Evolutionary conservation across 345 rosid genomes (phyloP), one percentile per base, ranked within the genome.

Genomic region (Brassica juncea): DNA sequence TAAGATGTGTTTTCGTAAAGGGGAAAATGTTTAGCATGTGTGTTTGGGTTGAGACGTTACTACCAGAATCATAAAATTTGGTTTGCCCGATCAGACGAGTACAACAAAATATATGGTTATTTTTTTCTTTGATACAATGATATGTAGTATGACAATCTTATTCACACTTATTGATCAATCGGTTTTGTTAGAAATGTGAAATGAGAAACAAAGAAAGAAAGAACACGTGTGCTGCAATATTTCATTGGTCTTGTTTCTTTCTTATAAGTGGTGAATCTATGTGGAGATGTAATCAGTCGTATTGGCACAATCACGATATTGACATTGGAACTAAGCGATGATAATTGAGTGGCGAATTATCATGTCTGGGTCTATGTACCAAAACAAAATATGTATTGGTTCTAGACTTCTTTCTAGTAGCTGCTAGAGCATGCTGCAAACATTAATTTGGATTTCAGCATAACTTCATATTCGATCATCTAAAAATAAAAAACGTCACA

Each of bases 1-100:
- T 65, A 12, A 42, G 59, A 72, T 78, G 68, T 57, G 62, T 39
- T 66, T 64, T 72, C 73, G 77, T 72, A 72, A 65, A 66, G 35
- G 61, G 30, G 4, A 59, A 39, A 7, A 65, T 16, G 58, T 64
- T 70, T 25, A 52, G 70, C 61, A 71, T 65, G 61, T 27, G 12
- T 71, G 25, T 65, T 71, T 57, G 19, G 68, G 60, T 16, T 71
- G 61, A 71, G 67, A 71, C 72, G 67, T 57, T 55, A 63, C 75
- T 11, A 32, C 21, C 57, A 61, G 8, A 68, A 61, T 60, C 70
- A 62, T 61, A 37, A 47, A 23, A 54, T 28, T 28, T 49, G 42
- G 54, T 49, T 49, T 28, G 4, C 8, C 72, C 25, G n/a, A 69
- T 60, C 27, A 69, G 10, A 66, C 9, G n/a, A 35, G 32, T 15